phyloP scores from a whole-genome alignment of 2,329 filamentous ascomycete genomes.

The Pseudogymnoascus sp. region DNA sequence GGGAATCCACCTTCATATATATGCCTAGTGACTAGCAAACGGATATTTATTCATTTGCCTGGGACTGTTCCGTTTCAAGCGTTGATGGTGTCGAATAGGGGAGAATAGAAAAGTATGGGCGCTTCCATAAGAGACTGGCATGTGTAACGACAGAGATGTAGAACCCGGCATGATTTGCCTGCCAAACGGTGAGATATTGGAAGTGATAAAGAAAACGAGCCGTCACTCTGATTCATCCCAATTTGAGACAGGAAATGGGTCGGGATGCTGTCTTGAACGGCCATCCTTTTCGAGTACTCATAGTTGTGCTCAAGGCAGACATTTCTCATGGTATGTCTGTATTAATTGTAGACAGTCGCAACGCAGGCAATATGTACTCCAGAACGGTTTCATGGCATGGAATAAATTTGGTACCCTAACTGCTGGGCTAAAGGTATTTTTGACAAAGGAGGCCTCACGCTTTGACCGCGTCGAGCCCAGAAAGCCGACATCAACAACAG shows the following conservation, averaged over 20 bases:
- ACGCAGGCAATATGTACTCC: neutral
- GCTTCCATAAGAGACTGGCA: neutral
- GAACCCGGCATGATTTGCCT: neutral
- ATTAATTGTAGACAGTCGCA: neutral
- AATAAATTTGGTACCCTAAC: neutral
- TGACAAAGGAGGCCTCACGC: neutral
- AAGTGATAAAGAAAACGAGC: neutral
- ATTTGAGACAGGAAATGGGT: neutral
- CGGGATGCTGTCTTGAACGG: neutral
- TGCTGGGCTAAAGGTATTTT: neutral
- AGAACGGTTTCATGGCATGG: neutral
- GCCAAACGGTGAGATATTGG: neutral
- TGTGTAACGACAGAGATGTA: neutral
- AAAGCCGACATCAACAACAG: neutral
- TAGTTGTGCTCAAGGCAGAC: neutral
- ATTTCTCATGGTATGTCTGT: neutral
- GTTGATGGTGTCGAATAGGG: neutral
- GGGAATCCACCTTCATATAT: neutral
- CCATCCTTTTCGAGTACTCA: neutral
- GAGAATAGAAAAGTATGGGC: neutral
- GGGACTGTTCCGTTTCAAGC: neutral
- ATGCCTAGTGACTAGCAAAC: neutral
- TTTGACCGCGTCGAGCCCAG: neutral
- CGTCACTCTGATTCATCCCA: neutral
- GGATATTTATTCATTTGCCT: neutral